Base-by-base conservation (phyloP, 1,284 basidiomycete genomes). In the Ceratobasidium sp. region DNA sequence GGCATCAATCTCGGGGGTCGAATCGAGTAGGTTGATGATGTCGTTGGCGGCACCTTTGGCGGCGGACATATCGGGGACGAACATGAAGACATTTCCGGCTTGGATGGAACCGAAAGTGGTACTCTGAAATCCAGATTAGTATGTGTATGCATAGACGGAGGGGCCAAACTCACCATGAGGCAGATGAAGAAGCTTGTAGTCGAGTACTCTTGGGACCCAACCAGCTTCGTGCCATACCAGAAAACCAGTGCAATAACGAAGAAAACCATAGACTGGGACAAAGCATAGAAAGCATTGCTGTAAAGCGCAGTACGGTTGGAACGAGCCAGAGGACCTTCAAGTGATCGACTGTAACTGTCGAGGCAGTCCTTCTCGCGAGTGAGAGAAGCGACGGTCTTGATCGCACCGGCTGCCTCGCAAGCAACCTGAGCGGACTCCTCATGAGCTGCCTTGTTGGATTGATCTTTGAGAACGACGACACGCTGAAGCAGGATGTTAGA, bases 331-430 rank as follows among this genome's bases (percentile, higher is more conserved):
- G 95, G 94, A 23, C 77, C 87, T 62, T 93, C 90, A 63, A 98
- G 84, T 76, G 89, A 90, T 74, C 86, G 76, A 77, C 89, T 89
- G 83, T 96, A 97, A 6, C 91, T 82, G 26, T 83, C 82, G 75
- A 89, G 82, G 80, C 94, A 91, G 78, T 95, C 91, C 54, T 89
- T 87, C 81, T 95, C 96, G 26, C 95, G 86, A 0, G 95, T 98
- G 55, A 98, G 85, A 1, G 92, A 88, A 0, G 96, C 96, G 38
- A 99, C 96, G 3, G 97, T 98, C n/a, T 95, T 89, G 79, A 99
- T 98, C 2, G 96, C 86, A 6, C 88, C 92, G 16, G 96, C 95
- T 28, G 96, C 95, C 82, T 98, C 97, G 78, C 93, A 93, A 38
- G 97, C 97, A 30, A 96, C 82, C 77, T 97, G 95, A 18, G 96